Conservation (phyloP, 768 basidiomycete genomes). For the Amanita polypyramis region DNA sequence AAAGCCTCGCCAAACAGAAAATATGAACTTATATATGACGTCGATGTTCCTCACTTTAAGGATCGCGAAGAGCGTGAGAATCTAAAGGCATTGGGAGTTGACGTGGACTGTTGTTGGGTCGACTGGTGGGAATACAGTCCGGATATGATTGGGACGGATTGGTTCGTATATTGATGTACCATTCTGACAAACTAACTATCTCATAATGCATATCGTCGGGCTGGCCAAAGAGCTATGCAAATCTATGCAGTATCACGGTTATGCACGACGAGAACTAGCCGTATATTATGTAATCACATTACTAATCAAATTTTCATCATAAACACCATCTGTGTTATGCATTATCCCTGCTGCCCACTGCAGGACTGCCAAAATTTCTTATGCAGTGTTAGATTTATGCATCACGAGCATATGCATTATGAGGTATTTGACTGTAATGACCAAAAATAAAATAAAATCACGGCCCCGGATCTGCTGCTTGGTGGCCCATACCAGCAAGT, state of each 20-base stretch:
- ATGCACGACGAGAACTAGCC: background rate
- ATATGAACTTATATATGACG: background rate
- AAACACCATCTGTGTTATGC: background rate
- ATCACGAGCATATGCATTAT: too few relatives aligned
- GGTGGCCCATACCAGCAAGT: too few relatives aligned
- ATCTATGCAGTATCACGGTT: background rate
- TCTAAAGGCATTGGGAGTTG: too few relatives aligned
- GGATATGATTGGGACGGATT: too few relatives aligned
- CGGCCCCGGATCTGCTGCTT: too few relatives aligned
- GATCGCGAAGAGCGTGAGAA: too few relatives aligned
- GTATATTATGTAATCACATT: constrained; percentile 1
- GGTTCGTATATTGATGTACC: too few relatives aligned
- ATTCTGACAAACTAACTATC: too few relatives aligned
- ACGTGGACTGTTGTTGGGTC: too few relatives aligned
- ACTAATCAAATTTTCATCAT: constrained; percentile 1
- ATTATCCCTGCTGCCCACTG: background rate
- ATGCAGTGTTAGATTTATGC: constrained; percentile 1
- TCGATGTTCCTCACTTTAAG: background rate
- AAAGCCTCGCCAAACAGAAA: background rate
- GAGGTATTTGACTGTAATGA: too few relatives aligned
- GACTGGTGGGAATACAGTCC: too few relatives aligned
- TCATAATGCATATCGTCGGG: constrained; percentile 1
- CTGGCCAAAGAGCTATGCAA: background rate
- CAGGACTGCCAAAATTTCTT: background rate
- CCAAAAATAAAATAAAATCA: too few relatives aligned